phyloP scores from a whole-genome alignment of 106 monocot species.

The Dendrobium huoshanense region DNA sequence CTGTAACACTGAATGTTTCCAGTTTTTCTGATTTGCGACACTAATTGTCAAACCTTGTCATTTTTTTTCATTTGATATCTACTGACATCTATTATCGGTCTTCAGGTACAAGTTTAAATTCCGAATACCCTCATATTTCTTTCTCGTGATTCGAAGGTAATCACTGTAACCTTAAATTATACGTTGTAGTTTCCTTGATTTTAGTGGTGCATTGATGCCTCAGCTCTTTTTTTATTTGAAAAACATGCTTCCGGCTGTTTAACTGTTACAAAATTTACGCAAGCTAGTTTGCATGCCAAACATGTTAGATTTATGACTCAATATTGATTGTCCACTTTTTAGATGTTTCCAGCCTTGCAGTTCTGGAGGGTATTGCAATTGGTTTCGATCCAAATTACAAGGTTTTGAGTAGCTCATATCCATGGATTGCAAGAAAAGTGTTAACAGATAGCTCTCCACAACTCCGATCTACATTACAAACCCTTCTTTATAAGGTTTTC shows the following conservation, averaged over 20 bases:
- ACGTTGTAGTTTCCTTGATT: background rate
- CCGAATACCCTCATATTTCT: conserved; percentile 95
- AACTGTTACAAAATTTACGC: background rate
- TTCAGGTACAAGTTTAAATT: conserved; percentile 98
- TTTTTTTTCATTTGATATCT: background rate
- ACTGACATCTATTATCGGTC: background rate
- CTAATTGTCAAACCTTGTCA: background rate
- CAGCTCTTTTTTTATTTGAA: background rate
- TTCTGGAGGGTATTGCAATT: conserved; percentile 93
- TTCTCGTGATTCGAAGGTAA: conserved; percentile 95
- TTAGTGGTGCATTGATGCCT: background rate
- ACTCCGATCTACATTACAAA: conserved; percentile 73
- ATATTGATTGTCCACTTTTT: background rate
- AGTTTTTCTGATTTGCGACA: background rate
- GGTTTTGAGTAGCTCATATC: conserved; percentile 94
- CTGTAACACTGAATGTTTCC: background rate
- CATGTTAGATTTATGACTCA: background rate
- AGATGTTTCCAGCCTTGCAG: conserved; percentile 77
- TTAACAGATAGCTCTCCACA: conserved; percentile 84
- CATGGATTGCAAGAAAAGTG: conserved; percentile 99
- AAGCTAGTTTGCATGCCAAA: background rate
- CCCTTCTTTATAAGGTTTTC: conserved; percentile 82
- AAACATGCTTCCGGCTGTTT: background rate
- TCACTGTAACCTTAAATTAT: background rate
- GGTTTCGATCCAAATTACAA: conserved; percentile 89